phyloP scores from a whole-genome alignment of 257 asterid species.

The Scutellaria barbata region DNA sequence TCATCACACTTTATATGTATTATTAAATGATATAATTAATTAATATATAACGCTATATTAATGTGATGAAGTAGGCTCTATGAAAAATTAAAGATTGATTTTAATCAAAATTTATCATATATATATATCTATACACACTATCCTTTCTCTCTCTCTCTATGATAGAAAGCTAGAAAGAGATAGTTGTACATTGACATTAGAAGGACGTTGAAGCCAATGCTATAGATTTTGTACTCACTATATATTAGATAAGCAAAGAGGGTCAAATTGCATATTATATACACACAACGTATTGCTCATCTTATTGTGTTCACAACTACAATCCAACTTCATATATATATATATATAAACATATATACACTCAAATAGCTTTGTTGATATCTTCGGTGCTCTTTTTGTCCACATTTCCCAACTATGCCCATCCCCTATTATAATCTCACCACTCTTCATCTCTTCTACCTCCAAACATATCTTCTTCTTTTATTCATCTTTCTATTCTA shows the following conservation, averaged over 20 bases:
- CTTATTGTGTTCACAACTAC: constrained; percentile 35
- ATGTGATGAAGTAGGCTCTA: no score
- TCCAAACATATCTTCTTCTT: neutral
- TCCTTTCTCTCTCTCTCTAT: no score
- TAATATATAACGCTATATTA: no score
- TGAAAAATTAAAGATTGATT: no score
- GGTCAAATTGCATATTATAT: neutral
- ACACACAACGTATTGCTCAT: neutral
- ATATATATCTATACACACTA: no score
- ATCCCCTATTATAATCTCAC: constrained; percentile 52
- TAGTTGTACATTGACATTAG: constrained; percentile 31
- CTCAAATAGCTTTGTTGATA: constrained; percentile 40
- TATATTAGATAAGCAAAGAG: no score
- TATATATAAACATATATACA: neutral
- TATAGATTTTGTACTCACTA: neutral
- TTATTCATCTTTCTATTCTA: constrained; percentile 26
- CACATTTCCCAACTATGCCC: constrained; percentile 51
- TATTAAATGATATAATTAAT: no score
- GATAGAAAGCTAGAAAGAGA: constrained; percentile 26
- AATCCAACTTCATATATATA: constrained; percentile 35
- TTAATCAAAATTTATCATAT: no score
- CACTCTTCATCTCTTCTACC: constrained; percentile 17
- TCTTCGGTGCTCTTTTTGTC: constrained; percentile 51
- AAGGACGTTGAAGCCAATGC: constrained; percentile 49
- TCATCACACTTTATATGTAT: no score